These are phyloP conservation scores for Actinomortierella wolfii DNA, from an alignment of 371 early-diverging fungal genomes.

Conservation along the genomic window DNA sequence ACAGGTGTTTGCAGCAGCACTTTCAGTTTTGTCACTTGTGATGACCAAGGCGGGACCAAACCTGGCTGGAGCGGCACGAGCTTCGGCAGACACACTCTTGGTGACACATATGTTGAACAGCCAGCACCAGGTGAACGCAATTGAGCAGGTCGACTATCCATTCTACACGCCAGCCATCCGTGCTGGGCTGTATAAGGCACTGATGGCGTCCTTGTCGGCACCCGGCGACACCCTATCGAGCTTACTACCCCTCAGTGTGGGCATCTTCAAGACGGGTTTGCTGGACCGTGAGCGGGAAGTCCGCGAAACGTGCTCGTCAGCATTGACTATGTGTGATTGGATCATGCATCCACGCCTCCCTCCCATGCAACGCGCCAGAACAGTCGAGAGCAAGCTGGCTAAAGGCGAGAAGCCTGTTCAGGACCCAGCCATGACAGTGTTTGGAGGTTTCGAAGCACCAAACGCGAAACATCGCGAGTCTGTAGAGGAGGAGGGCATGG, in stretches of 20 bases:
- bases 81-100: conserved; percentile 35
- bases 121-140: conserved; percentile 40
- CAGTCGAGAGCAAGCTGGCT: conserved; percentile 12
- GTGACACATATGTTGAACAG: conserved; percentile 41
- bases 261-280: conserved; percentile 41
- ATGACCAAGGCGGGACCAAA: conserved; percentile 40
- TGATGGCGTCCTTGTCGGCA: conserved; percentile 31
- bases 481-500: neutral
- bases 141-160: conserved; percentile 24
- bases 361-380: conserved; percentile 57
- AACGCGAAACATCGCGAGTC: conserved; percentile 2
- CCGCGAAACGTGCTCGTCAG: conserved; percentile 51
- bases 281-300: conserved; percentile 42
- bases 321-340: conserved; percentile 60
- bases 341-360: conserved; percentile 64
- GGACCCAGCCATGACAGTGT: conserved; percentile 24
- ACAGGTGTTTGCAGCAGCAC: conserved; percentile 29
- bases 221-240: conserved; percentile 42
- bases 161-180: conserved; percentile 33
- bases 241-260: conserved; percentile 35
- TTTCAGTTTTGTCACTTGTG: conserved; percentile 25
- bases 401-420: conserved; percentile 35
- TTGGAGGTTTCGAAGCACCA: conserved; percentile 35
- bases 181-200: conserved; percentile 27
- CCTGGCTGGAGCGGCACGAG: conserved; percentile 30